Conservation (phyloP, 1,284 basidiomycete species). For the Apiotrichum veenhuisii region DNA sequence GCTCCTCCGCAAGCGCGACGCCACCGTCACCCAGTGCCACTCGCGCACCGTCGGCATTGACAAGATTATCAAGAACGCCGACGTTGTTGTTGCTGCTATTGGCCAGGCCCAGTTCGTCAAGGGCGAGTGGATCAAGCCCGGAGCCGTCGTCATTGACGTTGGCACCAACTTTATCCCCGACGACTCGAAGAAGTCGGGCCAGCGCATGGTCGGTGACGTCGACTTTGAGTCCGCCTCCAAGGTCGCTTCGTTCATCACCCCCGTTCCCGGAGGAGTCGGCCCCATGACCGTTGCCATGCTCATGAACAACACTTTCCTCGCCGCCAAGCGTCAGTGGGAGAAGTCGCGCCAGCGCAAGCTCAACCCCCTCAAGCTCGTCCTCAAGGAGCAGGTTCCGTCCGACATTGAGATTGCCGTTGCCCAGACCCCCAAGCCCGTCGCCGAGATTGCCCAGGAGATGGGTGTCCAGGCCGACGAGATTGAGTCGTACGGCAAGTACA, state of each 20-base stretch:
- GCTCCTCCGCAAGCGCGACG: slow-evolving; percentile 83
- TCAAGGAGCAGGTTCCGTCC: slow-evolving; percentile 79
- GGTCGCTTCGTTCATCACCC: slow-evolving; percentile 87
- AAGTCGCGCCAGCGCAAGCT: slow-evolving; percentile 61
- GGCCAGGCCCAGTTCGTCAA: slow-evolving; percentile 87
- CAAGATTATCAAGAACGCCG: slow-evolving; percentile 75
- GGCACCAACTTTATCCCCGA: slow-evolving; percentile 97
- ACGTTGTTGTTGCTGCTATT: slow-evolving; percentile 91
- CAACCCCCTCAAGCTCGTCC: slow-evolving; percentile 71
- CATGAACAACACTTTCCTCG: slow-evolving; percentile 89
- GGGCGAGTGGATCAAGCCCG: slow-evolving; percentile 93
- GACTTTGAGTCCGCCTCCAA: slow-evolving; percentile 72
- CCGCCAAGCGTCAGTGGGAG: slow-evolving; percentile 77
- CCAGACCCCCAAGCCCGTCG: slow-evolving; percentile 87
- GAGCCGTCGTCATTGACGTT: slow-evolving; percentile 90
- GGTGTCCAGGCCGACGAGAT: slow-evolving; percentile 83
- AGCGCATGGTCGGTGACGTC: slow-evolving; percentile 94
- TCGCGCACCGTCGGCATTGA: slow-evolving; percentile 79
- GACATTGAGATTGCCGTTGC: slow-evolving; percentile 97
- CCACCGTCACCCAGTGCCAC: slow-evolving; percentile 97
- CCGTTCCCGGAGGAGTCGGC: slow-evolving; percentile 96
- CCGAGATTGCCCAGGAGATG: slow-evolving; percentile 80
- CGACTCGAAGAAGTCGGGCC: slow-evolving; percentile 86
- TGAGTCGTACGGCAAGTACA: slow-evolving; percentile 92
- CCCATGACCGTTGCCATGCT: slow-evolving; percentile 99